Base-by-base conservation (phyloP, 805 yeast genomes). In the Hanseniaspora meyeri region DNA sequence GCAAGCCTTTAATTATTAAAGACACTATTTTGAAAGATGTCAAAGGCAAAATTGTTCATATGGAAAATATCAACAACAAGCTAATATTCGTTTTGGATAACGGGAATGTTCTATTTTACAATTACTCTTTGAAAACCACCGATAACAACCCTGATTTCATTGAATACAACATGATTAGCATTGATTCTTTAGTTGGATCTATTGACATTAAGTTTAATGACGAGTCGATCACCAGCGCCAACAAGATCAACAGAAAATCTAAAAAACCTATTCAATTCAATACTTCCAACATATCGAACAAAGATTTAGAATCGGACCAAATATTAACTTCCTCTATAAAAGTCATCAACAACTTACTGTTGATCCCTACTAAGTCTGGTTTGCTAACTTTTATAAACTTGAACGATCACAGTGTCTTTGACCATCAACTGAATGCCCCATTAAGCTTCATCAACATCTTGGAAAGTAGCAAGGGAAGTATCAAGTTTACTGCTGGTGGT, bases 401-500 rank as follows among this genome's bases (percentile, higher is more conserved):
- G 14, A 17, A 46, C 27, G 31, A 47, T 3, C 37, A 20, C 17
- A 38, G 32, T 9, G 32, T 43, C 7, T 43, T 43, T 43, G 36
- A 51, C 14, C 12, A 34, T 16, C 40, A 45, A 20, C 20, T 53
- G 8, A 39, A 19, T 19, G 46, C 47, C 16, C 51, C 57, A 10
- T 39, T 53, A 11, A 38, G 43, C 17, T 53, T 53, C n/a, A 32
- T 53, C 14, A 16, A 32, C 5, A 17, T 42, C 9, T 24, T 43
- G 3, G 14, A 27, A 24, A 14, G 19, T 2, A 40, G 46, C 1
- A 49, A 50, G 11, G 49, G 54, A 24, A 52, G 24, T 8, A 47
- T 57, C 24, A 66, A 81, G 1, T 80, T 85, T 68, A 95, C 93
- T 0, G 79, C 73, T 63, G 97, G 97, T 38, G 98, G 97, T 32